These are phyloP conservation scores for Xerophyta viscosa DNA, from an alignment of 106 monocot species.

Conservation along the genomic window DNA sequence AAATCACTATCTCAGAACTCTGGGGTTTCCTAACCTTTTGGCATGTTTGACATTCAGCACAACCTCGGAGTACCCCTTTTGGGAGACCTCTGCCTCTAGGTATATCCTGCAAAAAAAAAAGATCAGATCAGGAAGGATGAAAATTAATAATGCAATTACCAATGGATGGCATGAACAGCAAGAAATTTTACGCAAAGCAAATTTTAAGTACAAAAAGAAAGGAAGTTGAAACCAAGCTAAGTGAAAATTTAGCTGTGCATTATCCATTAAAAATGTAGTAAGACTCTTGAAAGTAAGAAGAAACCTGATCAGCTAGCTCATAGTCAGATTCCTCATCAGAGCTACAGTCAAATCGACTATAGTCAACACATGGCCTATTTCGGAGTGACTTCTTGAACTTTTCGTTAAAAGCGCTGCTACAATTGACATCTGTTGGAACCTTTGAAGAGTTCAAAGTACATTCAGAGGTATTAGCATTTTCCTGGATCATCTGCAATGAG, in stretches of 20 bases:
- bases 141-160: too few species aligned
- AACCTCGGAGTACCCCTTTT: constrained; percentile 26
- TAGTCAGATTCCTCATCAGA: constrained; percentile 46
- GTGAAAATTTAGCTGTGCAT: too few species aligned
- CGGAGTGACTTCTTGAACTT: constrained; percentile 47
- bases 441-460: constrained; percentile 13
- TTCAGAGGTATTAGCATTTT: constrained; percentile 9
- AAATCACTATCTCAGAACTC: neutral
- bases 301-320: constrained; percentile 41
- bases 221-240: too few species aligned
- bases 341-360: constrained; percentile 37
- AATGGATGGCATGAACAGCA: too few species aligned
- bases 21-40: constrained; percentile 23
- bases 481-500: constrained; percentile 32
- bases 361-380: constrained; percentile 59
- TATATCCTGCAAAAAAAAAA: constrained; percentile 7
- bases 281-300: constrained; percentile 1
- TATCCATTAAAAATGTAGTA: too few species aligned
- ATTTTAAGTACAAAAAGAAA: too few species aligned
- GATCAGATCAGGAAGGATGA: too few species aligned
- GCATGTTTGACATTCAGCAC: constrained; percentile 16
- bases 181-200: too few species aligned
- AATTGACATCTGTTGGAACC: constrained; percentile 8
- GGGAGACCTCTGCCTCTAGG: constrained; percentile 3
- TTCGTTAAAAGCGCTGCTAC: constrained; percentile 11